These are phyloP conservation scores for Flaveria ramosissima DNA, from an alignment of 129 eudicot species.

Conservation along the genomic window DNA sequence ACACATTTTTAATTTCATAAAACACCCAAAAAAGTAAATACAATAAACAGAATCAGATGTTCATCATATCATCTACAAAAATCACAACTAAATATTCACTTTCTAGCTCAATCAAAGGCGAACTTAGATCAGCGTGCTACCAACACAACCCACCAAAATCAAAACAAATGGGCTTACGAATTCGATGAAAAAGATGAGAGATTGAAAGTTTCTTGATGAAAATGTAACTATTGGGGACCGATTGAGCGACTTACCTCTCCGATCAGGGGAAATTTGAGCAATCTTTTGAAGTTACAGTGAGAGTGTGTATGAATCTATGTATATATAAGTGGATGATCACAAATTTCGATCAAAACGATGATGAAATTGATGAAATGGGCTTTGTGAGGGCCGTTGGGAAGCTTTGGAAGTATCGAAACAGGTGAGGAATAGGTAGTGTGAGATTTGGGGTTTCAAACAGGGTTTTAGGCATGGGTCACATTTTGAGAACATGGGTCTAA, in stretches of 20 bases:
- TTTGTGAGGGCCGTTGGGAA: constrained; percentile 29
- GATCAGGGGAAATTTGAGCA: constrained; percentile 3
- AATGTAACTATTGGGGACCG: neutral
- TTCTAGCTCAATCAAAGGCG: neutral
- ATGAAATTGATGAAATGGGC: neutral
- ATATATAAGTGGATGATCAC: neutral
- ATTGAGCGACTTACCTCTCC: neutral
- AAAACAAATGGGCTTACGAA: neutral
- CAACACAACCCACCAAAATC: too few species aligned
- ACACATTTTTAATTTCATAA: neutral
- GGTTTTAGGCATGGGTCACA: constrained; percentile 1
- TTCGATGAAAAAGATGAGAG: neutral
- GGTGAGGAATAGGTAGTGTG: neutral
- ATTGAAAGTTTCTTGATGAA: neutral
- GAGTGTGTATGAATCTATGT: neutral
- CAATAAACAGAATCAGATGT: constrained; percentile 5
- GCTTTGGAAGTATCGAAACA: constrained; percentile 33
- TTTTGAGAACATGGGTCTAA: too few species aligned
- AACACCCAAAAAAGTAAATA: neutral
- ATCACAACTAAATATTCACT: neutral
- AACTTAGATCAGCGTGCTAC: neutral
- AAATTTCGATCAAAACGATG: constrained; percentile 36
- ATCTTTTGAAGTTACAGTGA: neutral
- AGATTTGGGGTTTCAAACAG: neutral
- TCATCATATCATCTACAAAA: neutral